Percentiles rank a stretch among this genome's conserved stretches.
These are phyloP conservation scores for Corinectria fuckeliana DNA, from an alignment of 2,329 filamentous ascomycete species.

Conservation along the genomic window DNA sequence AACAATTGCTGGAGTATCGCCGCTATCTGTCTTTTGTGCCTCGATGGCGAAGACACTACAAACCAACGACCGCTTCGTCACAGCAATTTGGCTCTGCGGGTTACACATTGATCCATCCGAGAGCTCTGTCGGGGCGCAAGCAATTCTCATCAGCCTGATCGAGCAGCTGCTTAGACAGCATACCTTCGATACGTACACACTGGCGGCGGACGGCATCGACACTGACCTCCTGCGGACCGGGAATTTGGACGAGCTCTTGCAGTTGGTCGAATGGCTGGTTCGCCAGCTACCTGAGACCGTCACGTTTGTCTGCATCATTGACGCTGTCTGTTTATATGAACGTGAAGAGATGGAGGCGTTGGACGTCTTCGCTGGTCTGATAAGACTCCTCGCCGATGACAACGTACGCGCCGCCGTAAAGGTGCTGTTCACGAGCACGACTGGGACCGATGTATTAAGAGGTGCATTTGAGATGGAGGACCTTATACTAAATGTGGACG, in stretches of 20 bases:
- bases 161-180: constrained; percentile 18
- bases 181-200: constrained; percentile 8
- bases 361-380: neutral
- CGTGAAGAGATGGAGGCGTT: neutral
- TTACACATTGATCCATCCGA: constrained; percentile 1
- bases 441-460: constrained; percentile 5
- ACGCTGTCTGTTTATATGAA: neutral
- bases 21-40: neutral
- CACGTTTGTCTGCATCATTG: neutral
- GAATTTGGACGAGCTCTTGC: neutral
- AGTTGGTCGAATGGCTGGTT: neutral
- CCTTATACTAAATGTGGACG: constrained; percentile 22
- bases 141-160: constrained; percentile 15
- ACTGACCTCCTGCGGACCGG: neutral
- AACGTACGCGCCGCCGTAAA: constrained; percentile 16
- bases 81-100: neutral
- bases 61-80: neutral
- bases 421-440: constrained; percentile 25
- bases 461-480: constrained; percentile 19
- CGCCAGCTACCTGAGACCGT: neutral
- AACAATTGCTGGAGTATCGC: neutral
- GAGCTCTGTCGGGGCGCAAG: neutral
- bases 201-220: neutral
- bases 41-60: neutral
- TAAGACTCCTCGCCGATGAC: neutral